Percentiles rank a stretch among this genome's conserved stretches.
Conservation (phyloP, 306 rosid genomes). For the Quercus rubra region DNA sequence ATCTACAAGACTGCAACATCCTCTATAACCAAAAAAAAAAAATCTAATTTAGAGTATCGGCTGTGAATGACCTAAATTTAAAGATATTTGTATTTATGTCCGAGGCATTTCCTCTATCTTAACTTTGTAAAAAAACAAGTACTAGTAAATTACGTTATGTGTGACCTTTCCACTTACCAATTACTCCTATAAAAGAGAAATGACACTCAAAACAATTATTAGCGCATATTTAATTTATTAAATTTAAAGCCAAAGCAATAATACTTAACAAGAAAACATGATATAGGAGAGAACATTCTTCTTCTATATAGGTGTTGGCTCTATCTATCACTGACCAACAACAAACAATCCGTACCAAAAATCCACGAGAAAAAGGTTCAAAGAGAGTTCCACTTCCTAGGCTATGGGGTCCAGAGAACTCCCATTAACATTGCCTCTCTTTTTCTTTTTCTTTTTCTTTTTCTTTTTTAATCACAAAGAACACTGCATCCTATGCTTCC, state of each 20-base stretch:
- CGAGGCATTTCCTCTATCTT: too few relatives aligned
- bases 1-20: too few relatives aligned
- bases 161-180: too few relatives aligned
- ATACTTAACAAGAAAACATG: constrained; percentile 4
- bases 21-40: too few relatives aligned
- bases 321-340: constrained; percentile 20
- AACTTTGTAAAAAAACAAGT: too few relatives aligned
- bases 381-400: constrained; percentile 13
- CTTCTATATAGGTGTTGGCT: constrained; percentile 19
- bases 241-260: neutral
- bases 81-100: too few relatives aligned
- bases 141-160: too few relatives aligned
- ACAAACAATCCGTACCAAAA: constrained; percentile 29
- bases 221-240: neutral
- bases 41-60: too few relatives aligned
- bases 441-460: neutral
- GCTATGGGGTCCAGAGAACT: constrained; percentile 21
- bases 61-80: too few relatives aligned
- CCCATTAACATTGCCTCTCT: neutral
- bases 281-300: constrained; percentile 7
- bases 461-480: neutral
- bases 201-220: too few relatives aligned
- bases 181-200: too few relatives aligned
- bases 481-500: constrained; percentile 17
- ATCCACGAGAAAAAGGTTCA: neutral